Conservation (phyloP, 2,329 filamentous ascomycete species). For the Colletotrichum falcatum region DNA sequence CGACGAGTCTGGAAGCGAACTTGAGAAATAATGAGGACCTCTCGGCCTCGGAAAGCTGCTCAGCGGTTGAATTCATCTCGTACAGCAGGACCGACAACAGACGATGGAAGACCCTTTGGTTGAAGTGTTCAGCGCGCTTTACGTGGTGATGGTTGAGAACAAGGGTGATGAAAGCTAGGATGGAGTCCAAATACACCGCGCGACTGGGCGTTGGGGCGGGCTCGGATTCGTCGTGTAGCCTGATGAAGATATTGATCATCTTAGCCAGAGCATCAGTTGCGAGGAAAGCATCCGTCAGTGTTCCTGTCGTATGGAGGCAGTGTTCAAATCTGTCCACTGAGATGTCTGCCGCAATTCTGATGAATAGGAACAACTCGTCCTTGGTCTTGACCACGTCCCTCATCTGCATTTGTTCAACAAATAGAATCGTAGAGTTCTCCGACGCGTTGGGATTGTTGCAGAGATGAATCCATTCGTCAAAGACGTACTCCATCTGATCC, state of each 20-base stretch:
- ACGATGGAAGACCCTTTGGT: constrained; percentile 90
- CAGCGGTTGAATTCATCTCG: constrained; percentile 72
- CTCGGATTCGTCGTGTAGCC: constrained; percentile 73
- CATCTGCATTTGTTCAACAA: constrained; percentile 86
- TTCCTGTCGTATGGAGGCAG: constrained; percentile 70
- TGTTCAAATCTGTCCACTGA: constrained; percentile 84
- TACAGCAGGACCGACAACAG: constrained; percentile 87
- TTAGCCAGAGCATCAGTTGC: constrained; percentile 85
- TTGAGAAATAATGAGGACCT: constrained; percentile 77
- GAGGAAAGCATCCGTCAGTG: constrained; percentile 66
- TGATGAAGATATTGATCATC: constrained; percentile 80
- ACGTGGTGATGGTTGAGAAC: constrained; percentile 88
- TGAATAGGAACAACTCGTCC: constrained; percentile 83
- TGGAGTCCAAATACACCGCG: constrained; percentile 79
- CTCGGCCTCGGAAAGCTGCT: constrained; percentile 70
- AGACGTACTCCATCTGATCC: constrained; percentile 93
- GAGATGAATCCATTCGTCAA: constrained; percentile 93
- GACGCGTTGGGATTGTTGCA: constrained; percentile 81
- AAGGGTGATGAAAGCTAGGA: constrained; percentile 81
- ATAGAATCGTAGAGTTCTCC: constrained; percentile 78
- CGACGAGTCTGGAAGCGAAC: constrained; percentile 77
- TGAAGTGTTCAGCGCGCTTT: constrained; percentile 83
- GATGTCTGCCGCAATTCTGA: constrained; percentile 83
- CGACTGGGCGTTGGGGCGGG: constrained; percentile 72
- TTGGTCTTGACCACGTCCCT: constrained; percentile 77